Conservation (phyloP, 2,329 filamentous ascomycete genomes). For the Talaromyces atroroseus region DNA sequence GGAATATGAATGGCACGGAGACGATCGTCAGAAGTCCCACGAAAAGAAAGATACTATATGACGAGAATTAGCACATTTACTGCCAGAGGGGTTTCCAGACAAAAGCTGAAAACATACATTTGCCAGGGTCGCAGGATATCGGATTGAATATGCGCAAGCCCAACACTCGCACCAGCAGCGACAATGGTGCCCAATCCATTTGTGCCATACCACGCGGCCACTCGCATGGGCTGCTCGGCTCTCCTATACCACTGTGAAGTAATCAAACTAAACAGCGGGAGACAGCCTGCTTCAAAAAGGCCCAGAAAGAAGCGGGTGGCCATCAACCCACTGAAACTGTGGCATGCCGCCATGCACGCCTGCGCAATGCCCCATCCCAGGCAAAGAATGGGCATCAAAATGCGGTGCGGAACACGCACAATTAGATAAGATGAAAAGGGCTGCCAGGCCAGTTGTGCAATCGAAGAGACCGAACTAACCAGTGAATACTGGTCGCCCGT, state of each 20-base stretch:
- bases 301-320: slow-evolving; percentile 50
- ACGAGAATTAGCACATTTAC: not conserved
- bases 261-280: slow-evolving; percentile 42
- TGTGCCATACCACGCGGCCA: slow-evolving; percentile 62
- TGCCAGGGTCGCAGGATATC: slow-evolving; percentile 45
- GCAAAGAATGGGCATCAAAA: slow-evolving; percentile 50
- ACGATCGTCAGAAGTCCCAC: slow-evolving; percentile 57
- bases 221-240: slow-evolving; percentile 57
- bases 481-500: slow-evolving; percentile 53
- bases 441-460: slow-evolving; percentile 58
- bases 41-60: slow-evolving; percentile 53
- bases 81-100: not conserved
- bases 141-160: slow-evolving; percentile 50
- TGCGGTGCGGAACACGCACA: slow-evolving; percentile 55
- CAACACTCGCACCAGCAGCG: slow-evolving; percentile 53
- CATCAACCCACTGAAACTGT: slow-evolving; percentile 43
- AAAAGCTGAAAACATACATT: slow-evolving; percentile 31
- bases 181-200: slow-evolving; percentile 55
- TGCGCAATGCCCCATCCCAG: slow-evolving; percentile 48
- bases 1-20: slow-evolving; percentile 55
- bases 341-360: slow-evolving; percentile 43
- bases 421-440: slow-evolving; percentile 57
- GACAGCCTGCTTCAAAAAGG: slow-evolving; percentile 49
- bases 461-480: slow-evolving; percentile 53
- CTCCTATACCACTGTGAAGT: slow-evolving; percentile 45